Evolutionary conservation across 148 eudicot genomes (phyloP), one percentile per base, ranked within the genome.

Genomic region (Simmondsia chinensis): DNA sequence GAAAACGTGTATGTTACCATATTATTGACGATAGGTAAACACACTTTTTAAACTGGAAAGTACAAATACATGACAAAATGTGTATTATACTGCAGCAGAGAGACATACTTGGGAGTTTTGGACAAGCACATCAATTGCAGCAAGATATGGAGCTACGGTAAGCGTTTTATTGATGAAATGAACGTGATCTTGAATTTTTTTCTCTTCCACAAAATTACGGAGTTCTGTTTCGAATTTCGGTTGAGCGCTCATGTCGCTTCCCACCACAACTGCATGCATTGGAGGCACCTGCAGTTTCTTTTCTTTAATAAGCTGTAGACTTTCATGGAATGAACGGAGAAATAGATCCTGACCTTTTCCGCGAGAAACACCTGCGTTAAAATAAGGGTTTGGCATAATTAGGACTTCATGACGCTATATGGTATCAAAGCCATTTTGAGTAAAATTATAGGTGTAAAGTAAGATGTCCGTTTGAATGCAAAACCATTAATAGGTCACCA

Each of bases 281-380:
- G 88, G 73, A 34, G 99, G 95, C 69, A 85, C 72, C 58, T 85
- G 68, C 42, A 91, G 57, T 58, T 82, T 91, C 71, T 75, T 71
- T 36, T 79, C 80, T 66, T 79, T 68, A 19, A 82, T 74, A 39
- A 91, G 28, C 54, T 68, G 88, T 61, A 91, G 57, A 46, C 94
- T 80, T 59, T 91, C 95, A 68, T 76, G 57, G 70, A 85, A 85
- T 11, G 95, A 51, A 31, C 74, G 87, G 6, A 91, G 71, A 76
- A 85, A 91, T 29, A 85, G 64, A 59, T 91, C 99, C 66, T 85
- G 99, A 44, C 95, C 99, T 64, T 91, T 91, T 32, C 95, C 95
- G 51, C 94, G 88, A 18, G 99, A 85, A 36, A 85, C 99, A 74
- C 99, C 99, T 91, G 65, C 59, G 69, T 27, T 40, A 51, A 45